Conservation (phyloP, 352 stramenopile genomes). For the Globisporangium uncinulatum region DNA sequence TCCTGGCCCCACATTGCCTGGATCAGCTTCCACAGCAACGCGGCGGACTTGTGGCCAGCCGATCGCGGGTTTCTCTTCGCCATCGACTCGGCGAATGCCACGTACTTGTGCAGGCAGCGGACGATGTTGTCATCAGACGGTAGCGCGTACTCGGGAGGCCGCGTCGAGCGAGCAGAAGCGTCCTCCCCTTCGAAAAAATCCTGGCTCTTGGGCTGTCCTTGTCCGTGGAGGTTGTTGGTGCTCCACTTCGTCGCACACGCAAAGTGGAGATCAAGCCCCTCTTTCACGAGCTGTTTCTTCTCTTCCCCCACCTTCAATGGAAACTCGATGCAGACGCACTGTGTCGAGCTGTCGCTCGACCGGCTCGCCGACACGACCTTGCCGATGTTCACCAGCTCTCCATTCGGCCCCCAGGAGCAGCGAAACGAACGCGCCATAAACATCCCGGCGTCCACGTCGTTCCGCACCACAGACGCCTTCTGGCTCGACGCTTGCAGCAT, state of each 20-base stretch:
- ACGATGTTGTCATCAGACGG: constrained; percentile 44
- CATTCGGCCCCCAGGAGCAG: constrained; percentile 75
- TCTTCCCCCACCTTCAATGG: constrained; percentile 29
- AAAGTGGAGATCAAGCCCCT: constrained; percentile 59
- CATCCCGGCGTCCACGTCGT: constrained; percentile 55
- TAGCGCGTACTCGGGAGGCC: constrained; percentile 36
- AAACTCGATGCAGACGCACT: constrained; percentile 47
- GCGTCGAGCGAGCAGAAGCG: constrained; percentile 13
- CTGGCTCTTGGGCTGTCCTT: constrained; percentile 1
- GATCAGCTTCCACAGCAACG: constrained; percentile 65
- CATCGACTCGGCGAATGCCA: constrained; percentile 30
- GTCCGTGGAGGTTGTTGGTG: not conserved
- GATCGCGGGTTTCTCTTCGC: constrained; percentile 19
- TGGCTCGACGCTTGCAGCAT: constrained; percentile 43
- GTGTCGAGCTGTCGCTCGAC: constrained; percentile 16
- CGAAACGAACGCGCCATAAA: constrained; percentile 81
- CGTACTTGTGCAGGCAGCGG: constrained; percentile 56
- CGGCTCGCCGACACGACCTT: constrained; percentile 25
- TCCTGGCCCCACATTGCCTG: constrained; percentile 77
- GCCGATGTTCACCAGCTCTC: constrained; percentile 61
- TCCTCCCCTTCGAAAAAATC: constrained; percentile 24
- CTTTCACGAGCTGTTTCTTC: constrained; percentile 34
- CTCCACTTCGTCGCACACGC: constrained; percentile 27
- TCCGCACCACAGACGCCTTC: constrained; percentile 29
- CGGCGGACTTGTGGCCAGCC: constrained; percentile 11